Conservation (phyloP, 2,329 filamentous ascomycete species). For the Penicillium italicum region DNA sequence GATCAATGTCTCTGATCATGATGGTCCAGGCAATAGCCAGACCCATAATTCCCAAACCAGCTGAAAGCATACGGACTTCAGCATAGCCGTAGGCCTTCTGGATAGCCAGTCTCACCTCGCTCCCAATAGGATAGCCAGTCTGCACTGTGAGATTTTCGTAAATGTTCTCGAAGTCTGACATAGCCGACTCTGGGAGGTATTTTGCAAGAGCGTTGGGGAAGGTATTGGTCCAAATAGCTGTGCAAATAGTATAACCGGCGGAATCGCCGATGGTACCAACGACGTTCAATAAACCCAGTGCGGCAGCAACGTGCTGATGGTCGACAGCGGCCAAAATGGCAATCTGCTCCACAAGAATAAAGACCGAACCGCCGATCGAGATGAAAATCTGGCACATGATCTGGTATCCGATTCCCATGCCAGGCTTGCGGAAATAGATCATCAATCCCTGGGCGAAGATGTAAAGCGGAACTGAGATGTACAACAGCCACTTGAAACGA, state of each 20-base stretch:
- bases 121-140: constrained; percentile 40
- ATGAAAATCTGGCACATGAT: constrained; percentile 59
- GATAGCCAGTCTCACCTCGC: constrained; percentile 53
- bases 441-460: constrained; percentile 53
- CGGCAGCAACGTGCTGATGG: constrained; percentile 54
- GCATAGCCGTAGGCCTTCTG: constrained; percentile 57
- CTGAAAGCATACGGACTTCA: constrained; percentile 50
- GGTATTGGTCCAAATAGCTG: constrained; percentile 58
- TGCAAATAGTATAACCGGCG: constrained; percentile 53
- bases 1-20: constrained; percentile 50
- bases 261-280: constrained; percentile 54
- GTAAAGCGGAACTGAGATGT: constrained; percentile 52
- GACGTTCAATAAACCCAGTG: constrained; percentile 54
- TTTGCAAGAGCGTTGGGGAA: constrained; percentile 48
- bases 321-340: constrained; percentile 52
- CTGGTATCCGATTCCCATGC: constrained; percentile 50
- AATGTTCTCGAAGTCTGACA: constrained; percentile 38
- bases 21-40: constrained; percentile 44
- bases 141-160: constrained; percentile 50
- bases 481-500: constrained; percentile 52
- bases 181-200: constrained; percentile 40
- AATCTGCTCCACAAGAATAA: constrained; percentile 54
- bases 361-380: constrained; percentile 50
- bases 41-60: constrained; percentile 45
- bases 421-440: constrained; percentile 51